A percentile compares a stretch with the other conserved stretches of the same genome.
Conservation (phyloP, 73 alveolate genomes). For the Blepharisma japonicum region DNA sequence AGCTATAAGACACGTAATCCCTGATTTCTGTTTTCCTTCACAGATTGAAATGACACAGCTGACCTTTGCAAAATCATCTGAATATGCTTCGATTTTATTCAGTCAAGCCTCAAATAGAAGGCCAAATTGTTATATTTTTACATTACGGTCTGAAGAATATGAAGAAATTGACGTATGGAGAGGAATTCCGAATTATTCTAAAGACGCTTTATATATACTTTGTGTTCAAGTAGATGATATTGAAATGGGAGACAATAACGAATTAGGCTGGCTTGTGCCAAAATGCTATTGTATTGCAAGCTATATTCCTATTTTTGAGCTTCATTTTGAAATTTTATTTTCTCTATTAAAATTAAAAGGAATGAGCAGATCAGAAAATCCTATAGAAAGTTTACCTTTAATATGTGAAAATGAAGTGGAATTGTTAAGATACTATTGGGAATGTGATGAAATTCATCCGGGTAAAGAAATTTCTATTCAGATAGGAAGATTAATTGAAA, state of each 20-base stretch:
- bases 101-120: conserved; percentile 4
- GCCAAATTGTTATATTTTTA: conserved; percentile 5
- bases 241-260: neutral
- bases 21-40: conserved; percentile 27
- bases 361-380: neutral
- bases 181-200: neutral
- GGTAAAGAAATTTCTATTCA: neutral
- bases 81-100: neutral
- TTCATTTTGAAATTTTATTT: neutral
- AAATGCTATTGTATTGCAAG: neutral
- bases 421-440: neutral
- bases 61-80: conserved; percentile 17
- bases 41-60: neutral
- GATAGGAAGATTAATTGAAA: neutral
- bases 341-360: neutral
- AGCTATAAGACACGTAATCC: neutral
- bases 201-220: neutral
- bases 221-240: conserved; percentile 5
- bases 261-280: neutral
- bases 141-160: conserved; percentile 27
- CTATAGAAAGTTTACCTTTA: too few relatives aligned
- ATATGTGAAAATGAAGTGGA: conserved; percentile 7
- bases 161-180: too few relatives aligned
- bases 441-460: neutral
- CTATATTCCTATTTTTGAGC: neutral